Conservation (phyloP, 1,139 yeast genomes). For the Lodderomyces metapsilosis region DNA sequence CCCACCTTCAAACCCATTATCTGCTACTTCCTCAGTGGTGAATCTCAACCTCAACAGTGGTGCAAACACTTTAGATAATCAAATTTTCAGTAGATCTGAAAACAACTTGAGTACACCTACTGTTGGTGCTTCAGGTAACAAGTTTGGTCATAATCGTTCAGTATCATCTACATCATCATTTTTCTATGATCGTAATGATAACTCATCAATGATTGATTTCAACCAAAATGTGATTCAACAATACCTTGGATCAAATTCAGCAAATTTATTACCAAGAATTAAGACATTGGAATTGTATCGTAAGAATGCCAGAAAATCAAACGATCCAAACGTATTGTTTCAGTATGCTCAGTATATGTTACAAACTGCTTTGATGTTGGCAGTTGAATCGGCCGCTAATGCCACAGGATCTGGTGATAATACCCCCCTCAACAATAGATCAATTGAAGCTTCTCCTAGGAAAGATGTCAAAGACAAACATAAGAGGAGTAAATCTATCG, state of each 20-base stretch:
- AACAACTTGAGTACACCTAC: constrained; percentile 24
- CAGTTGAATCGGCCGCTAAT: constrained; percentile 19
- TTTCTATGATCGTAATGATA: constrained; percentile 34
- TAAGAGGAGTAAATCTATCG: constrained; percentile 24
- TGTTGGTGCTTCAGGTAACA: constrained; percentile 6
- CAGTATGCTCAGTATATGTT: constrained; percentile 91
- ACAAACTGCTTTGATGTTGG: constrained; percentile 73
- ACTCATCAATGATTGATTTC: constrained; percentile 38
- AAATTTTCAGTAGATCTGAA: constrained; percentile 28
- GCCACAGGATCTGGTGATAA: constrained; percentile 12
- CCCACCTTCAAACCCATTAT: constrained; percentile 32
- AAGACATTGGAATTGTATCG: constrained; percentile 87
- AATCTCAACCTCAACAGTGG: constrained; percentile 28
- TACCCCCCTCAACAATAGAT: constrained; percentile 15
- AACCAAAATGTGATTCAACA: constrained; percentile 45
- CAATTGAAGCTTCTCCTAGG: constrained; percentile 28
- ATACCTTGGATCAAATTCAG: constrained; percentile 51
- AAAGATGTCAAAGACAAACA: constrained; percentile 15
- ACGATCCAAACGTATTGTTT: constrained; percentile 81
- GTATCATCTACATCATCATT: constrained; percentile 42
- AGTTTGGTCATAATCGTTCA: constrained; percentile 35
- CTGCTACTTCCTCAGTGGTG: constrained; percentile 41
- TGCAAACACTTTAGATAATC: constrained; percentile 10
- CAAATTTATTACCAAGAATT: constrained; percentile 68
- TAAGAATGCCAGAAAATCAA: constrained; percentile 78